phyloP scores from a whole-genome alignment of 2,329 filamentous ascomycete genomes.

The Calonectria pseudoreteaudii region DNA sequence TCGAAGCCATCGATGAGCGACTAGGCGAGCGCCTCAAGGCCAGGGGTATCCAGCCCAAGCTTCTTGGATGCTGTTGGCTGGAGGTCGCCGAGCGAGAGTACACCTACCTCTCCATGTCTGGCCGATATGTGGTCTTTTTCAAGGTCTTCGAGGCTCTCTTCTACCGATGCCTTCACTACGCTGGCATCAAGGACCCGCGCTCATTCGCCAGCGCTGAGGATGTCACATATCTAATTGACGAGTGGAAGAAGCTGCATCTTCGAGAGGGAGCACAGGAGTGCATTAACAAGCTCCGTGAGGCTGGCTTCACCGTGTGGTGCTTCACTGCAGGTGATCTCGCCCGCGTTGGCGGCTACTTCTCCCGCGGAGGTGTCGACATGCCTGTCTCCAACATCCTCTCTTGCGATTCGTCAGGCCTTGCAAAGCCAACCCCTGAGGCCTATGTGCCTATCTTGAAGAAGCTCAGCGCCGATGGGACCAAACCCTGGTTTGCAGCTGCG shows the following conservation, averaged over 20 bases:
- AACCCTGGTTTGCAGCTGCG: constrained; percentile 36
- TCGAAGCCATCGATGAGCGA: constrained; percentile 20
- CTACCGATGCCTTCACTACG: constrained; percentile 24
- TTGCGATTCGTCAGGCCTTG: constrained; percentile 31
- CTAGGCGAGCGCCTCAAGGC: constrained; percentile 16
- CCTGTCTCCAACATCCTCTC: constrained; percentile 32
- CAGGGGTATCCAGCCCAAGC: constrained; percentile 18
- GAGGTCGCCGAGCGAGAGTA: constrained; percentile 26
- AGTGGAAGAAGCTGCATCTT: constrained; percentile 16
- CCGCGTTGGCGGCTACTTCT: constrained; percentile 32
- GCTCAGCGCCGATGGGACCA: constrained; percentile 23
- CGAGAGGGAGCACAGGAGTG: constrained; percentile 29
- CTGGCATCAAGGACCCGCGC: constrained; percentile 13
- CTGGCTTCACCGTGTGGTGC: constrained; percentile 31
- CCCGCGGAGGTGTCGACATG: constrained; percentile 29
- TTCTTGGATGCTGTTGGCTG: constrained; percentile 19
- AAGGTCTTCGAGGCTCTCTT: constrained; percentile 24
- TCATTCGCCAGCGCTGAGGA: constrained; percentile 14
- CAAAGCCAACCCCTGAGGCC: constrained; percentile 35
- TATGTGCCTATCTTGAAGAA: constrained; percentile 33
- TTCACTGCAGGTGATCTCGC: constrained; percentile 32
- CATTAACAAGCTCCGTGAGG: constrained; percentile 28
- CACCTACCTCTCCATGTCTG: constrained; percentile 23
- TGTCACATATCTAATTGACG: constrained; percentile 2
- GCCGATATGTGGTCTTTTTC: constrained; percentile 22